Evolutionary conservation across 2,329 filamentous ascomycete genomes (phyloP).

Genomic region (Sclerotinia trifoliorum): DNA sequence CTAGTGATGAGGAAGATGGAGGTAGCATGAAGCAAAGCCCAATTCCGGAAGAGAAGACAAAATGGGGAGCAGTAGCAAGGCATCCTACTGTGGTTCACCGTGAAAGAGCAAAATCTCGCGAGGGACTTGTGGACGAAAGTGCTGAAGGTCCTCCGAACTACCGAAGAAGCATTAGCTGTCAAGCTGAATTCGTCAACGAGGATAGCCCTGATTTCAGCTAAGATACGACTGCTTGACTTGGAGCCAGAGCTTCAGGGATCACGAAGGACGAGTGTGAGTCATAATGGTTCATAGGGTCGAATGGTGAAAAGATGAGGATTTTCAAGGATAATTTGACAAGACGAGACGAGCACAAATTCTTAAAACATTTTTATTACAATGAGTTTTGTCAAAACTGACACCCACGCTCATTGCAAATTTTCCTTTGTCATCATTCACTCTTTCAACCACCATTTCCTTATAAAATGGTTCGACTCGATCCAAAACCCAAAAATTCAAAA

Average conservation of each 20-base stretch:
- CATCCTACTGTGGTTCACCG: constrained; percentile 66
- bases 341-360: constrained; percentile 37
- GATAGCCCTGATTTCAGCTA: constrained; percentile 49
- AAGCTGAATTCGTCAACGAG: constrained; percentile 27
- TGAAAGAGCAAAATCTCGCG: constrained; percentile 55
- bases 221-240: constrained; percentile 69
- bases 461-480: constrained; percentile 11
- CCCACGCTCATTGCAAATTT: constrained; percentile 39
- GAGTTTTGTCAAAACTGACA: constrained; percentile 31
- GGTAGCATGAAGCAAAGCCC: constrained; percentile 40
- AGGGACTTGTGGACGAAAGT: constrained; percentile 48
- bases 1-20: constrained; percentile 59
- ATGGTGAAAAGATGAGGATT: constrained; percentile 19
- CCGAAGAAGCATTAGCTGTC: constrained; percentile 28
- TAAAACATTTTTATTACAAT: constrained; percentile 31
- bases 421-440: constrained; percentile 33
- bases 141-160: constrained; percentile 25
- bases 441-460: constrained; percentile 40
- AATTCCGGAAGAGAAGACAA: constrained; percentile 33
- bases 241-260: constrained; percentile 55
- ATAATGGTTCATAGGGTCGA: constrained; percentile 18
- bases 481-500: not conserved
- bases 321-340: constrained; percentile 27
- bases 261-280: constrained; percentile 41
- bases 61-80: constrained; percentile 42